These are phyloP conservation scores for Nannochloropsis salina DNA, from an alignment of 108 stramenopile species.

Conservation along the genomic window DNA sequence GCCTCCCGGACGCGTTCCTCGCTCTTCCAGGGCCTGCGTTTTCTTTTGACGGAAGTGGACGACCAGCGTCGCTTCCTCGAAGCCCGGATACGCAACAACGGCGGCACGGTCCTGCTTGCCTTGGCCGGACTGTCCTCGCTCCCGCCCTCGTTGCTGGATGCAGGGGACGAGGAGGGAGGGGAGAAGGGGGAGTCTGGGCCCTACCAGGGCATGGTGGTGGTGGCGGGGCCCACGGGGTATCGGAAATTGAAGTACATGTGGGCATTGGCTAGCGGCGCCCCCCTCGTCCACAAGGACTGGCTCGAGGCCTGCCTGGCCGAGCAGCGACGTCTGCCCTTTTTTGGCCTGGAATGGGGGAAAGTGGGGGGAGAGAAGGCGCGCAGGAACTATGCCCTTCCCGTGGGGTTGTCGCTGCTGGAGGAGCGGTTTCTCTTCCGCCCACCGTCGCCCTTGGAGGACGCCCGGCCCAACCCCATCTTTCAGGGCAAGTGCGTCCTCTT, in stretches of 20 bases:
- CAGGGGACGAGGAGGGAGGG: neutral
- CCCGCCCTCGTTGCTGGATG: neutral
- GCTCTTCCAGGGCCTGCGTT: neutral
- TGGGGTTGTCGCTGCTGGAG: slow-evolving; percentile 2
- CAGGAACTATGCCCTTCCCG: neutral
- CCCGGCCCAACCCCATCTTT: neutral
- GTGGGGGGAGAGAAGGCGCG: neutral
- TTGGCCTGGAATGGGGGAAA: neutral
- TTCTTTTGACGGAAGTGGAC: neutral
- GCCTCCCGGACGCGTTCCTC: neutral
- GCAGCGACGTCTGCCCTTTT: neutral
- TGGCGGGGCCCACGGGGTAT: neutral
- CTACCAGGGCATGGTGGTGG: neutral
- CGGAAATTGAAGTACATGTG: neutral
- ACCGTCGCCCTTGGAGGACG: neutral
- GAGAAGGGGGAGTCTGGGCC: neutral
- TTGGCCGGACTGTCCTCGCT: neutral
- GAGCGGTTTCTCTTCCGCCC: slow-evolving; percentile 1
- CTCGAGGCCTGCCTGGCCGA: neutral
- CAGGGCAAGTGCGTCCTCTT: neutral
- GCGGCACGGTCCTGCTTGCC: neutral
- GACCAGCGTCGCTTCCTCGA: neutral
- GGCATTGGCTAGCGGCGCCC: neutral
- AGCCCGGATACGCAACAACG: neutral
- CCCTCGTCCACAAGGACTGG: neutral